Base-by-base conservation (phyloP, 306 rosid genomes). In the Pyrus bretschneideri region DNA sequence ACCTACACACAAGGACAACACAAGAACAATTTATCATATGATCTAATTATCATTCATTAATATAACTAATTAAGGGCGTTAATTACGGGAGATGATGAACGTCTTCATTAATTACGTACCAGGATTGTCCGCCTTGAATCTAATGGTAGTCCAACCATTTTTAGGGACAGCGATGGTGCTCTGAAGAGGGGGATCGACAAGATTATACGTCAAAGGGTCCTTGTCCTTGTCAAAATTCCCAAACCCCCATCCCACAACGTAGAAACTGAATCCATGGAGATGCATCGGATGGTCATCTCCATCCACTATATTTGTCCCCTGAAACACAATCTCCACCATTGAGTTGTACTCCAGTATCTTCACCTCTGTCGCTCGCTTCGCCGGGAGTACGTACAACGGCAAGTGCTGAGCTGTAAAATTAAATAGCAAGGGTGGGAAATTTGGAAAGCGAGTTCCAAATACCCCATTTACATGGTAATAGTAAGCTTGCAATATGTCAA, bases 281-380 rank as follows among this genome's bases (percentile, higher is more conserved):
- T 82, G 85, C 79, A 82, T 78, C 6, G 85, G 85, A 78, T 82
- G 85, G 23, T 78, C 79, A 68, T 31, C 72, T 25, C 79, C 82
- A 10, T 31, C 76, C 27, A 68, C 61, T 70, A 82, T 11, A 73
- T 54, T 77, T 9, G 85, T 77, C 61, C 79, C 85, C 29, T 82
- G 85, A 29, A 82, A 73, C 18, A 78, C 82, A 72, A 82, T 21
- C 71, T 82, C 82, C 62, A 82, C 85, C 1, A 57, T 67, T 2
- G 79, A 17, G 13, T 67, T 73, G 54, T 77, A 82, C 18, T 82
- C 52, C 73, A 82, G 44, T 61, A 82, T 29, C 75, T 82, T 77
- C 72, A 82, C 75, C 72, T 78, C 71, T 1, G 82, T 82, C 52
- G 63, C 76, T 25, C 5, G 60, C 23, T 54, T 68, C 2, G 85